Base-by-base conservation (phyloP, 345 rosid species). In the Hibiscus syriacus region DNA sequence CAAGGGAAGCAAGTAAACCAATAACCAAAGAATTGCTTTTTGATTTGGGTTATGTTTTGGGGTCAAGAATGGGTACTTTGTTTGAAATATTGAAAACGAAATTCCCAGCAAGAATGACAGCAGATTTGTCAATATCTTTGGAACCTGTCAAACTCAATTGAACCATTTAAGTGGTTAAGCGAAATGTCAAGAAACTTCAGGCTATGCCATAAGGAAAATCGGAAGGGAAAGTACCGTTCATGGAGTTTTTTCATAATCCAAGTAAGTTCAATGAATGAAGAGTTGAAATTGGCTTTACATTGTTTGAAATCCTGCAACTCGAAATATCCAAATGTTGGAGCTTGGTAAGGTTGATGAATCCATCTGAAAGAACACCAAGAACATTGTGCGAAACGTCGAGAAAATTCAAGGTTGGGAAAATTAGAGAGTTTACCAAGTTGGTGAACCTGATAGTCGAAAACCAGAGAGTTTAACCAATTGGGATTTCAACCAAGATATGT, bases 381-480 rank as follows among this genome's bases (percentile, higher is more conserved):
- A 73, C 58, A 68, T 90, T 93, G 13, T 43, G 70, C 2, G 98
- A 93, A n/a, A 90, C 77, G 66, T 84, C 87, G 20, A 92, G 87
- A 72, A n/a, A 65, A 29, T 70, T 70, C 65, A 67, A 92, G 82
- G 41, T 73, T 78, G 2, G 68, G 34, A 55, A 90, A 87, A 16
- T 83, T 86, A 64, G 92, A 84, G 30, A 90, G 66, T 53, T 83
- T 76, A 70, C 81, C 69, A 74, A 70, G 69, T 83, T 85, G 1
- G 90, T 84, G 73, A 92, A 90, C 81, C 98, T 82, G 78, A 88
- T 92, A 5, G 67, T 46, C 27, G 98, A 92, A 72, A 92, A 81
- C 97, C 93, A 86, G 57, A n/a, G n/a, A n/a, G n/a, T n/a, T n/a
- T n/a, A 93, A 71, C 92, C 88, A 87, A 34, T 76, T 55, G 9